Conservation (phyloP, 164 flowering plant genomes). For the Nymphaea colorata region DNA sequence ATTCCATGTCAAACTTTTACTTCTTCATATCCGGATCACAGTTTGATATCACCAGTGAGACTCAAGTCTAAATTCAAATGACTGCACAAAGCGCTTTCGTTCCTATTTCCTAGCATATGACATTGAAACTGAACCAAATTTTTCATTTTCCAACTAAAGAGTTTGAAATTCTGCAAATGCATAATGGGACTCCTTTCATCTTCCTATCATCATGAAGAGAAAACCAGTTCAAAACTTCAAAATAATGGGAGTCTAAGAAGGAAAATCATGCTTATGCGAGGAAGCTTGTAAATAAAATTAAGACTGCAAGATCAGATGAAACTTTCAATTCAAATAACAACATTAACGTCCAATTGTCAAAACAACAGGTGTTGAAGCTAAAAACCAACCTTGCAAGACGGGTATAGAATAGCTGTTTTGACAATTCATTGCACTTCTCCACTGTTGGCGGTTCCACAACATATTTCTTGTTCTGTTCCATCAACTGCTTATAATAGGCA, state of each 20-base stretch:
- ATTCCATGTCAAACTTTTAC: too few species aligned
- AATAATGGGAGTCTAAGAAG: neutral
- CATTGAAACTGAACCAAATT: neutral
- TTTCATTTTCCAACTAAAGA: neutral
- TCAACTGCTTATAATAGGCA: slow-evolving; percentile 12
- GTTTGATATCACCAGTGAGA: too few species aligned
- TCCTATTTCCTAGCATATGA: neutral
- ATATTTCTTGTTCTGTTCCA: slow-evolving; percentile 16
- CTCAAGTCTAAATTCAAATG: too few species aligned
- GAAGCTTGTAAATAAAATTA: neutral
- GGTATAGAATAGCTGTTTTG: slow-evolving; percentile 13
- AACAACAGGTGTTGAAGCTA: neutral
- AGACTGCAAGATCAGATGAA: neutral
- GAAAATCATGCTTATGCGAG: neutral
- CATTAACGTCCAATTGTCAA: neutral
- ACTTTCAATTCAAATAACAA: neutral
- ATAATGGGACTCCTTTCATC: too few species aligned
- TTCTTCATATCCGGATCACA: too few species aligned
- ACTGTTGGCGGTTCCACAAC: slow-evolving; percentile 11
- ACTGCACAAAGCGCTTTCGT: too few species aligned
- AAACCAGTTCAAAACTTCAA: neutral
- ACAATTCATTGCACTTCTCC: slow-evolving; percentile 9
- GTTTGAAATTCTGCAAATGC: neutral
- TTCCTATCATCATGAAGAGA: neutral
- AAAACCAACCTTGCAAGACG: slow-evolving; percentile 14